Evolutionary conservation across 805 yeast species (phyloP), one percentile per base, ranked within the genome.

Genomic region (Suhomyces emberorum): DNA sequence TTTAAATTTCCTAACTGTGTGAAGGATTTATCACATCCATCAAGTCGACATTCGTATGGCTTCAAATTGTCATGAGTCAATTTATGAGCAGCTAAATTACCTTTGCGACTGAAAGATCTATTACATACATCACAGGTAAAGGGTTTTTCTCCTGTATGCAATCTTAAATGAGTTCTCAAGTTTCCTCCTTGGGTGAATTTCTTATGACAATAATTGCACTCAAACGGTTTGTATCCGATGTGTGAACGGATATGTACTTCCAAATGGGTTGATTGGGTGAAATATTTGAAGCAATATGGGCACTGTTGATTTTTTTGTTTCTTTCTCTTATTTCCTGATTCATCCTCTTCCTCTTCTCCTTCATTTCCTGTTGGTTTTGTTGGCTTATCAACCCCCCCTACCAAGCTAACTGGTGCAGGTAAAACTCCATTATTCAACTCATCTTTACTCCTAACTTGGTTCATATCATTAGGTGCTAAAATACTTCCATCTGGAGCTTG

Each of bases 81-180:
- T 57, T 72, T 69, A 61, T 89, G 98, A 3, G 95, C 95, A 17
- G 91, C 89, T 47, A 87, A 71, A 61, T 89, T 89, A 12, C 98
- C 98, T 59, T 89, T 86, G 51, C 96, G 75, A 36, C 95, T 86
- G 58, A 89, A 89, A 22, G 77, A 70, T 42, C 87, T 76, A 15
- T 77, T 76, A 60, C 98, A 89, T 7, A 75, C 61, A 14, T 78
- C 80, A 65, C 98, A 89, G 24, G 73, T 69, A 54, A 82, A 89
- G 3, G 97, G 98, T 54, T 85, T 84, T 51, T 89, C 96, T 18
- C 96, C 96, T 0, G 96, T 88, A 52, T 88, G 96, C 22, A 88
- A 67, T 44, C 96, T 67, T 51, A 79, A 67, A 63, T 88, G 96
- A 0, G 96, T 88, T 37, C 95, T 63, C 47, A 88, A 65, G 58